phyloP scores from a whole-genome alignment of 495 filamentous ascomycete genomes.

The Clohesyomyces aquaticus region DNA sequence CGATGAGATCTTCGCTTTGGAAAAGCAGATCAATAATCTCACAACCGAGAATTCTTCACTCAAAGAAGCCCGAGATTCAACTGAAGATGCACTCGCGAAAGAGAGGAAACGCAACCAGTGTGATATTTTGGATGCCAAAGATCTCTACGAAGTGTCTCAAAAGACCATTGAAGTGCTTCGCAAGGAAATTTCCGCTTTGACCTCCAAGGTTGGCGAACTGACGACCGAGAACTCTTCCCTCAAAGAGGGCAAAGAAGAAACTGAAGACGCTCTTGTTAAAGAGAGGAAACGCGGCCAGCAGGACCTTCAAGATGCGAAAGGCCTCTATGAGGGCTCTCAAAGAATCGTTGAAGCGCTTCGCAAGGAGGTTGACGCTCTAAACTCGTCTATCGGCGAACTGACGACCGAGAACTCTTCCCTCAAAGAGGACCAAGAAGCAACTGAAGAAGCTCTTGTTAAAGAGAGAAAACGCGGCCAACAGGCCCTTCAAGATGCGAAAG shows the following conservation, averaged over 20 bases:
- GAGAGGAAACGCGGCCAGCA: not conserved
- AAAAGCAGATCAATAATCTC: constrained; percentile 1
- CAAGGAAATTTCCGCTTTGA: not conserved
- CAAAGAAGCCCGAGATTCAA: not conserved
- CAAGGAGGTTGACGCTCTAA: not conserved
- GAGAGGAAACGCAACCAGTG: not conserved
- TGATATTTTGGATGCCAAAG: not conserved
- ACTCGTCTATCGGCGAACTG: not conserved
- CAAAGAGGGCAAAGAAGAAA: not conserved
- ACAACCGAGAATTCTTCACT: not conserved
- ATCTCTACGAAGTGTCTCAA: not conserved
- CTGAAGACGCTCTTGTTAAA: constrained; percentile 1
- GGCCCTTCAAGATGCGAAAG: not conserved
- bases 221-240: not conserved
- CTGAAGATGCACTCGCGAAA: not conserved
- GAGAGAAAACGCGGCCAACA: not conserved
- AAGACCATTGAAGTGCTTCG: not conserved
- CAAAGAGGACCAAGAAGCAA: not conserved
- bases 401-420: not conserved
- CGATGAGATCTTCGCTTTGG: not conserved
- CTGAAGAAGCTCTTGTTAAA: not conserved
- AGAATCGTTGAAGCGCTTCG: not conserved
- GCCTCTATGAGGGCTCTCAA: not conserved
- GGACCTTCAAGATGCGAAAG: not conserved
- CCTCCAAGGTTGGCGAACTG: not conserved